Conservation (phyloP, 352 stramenopile genomes). For the Aphanomyces invadans region DNA sequence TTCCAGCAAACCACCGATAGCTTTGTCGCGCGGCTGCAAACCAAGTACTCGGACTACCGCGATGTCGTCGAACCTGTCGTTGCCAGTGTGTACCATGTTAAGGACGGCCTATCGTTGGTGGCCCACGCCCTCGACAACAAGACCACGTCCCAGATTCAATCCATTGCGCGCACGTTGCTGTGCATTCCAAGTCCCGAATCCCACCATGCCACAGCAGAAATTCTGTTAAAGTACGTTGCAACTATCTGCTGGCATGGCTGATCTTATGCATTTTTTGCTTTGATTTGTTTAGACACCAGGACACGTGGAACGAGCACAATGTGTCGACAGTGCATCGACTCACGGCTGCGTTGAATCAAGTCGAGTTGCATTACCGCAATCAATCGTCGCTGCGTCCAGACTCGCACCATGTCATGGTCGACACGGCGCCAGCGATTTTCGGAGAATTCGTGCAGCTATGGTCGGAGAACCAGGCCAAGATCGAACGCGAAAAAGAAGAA, state of each 20-base stretch:
- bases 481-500: constrained; percentile 62
- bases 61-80: constrained; percentile 80
- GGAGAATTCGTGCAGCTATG: constrained; percentile 78
- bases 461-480: constrained; percentile 70
- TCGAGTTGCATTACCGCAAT: constrained; percentile 25
- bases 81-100: constrained; percentile 69
- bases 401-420: constrained; percentile 28
- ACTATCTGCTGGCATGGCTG: neutral
- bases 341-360: constrained; percentile 17
- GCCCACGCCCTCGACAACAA: constrained; percentile 20
- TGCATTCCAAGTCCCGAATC: constrained; percentile 6
- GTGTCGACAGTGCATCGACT: constrained; percentile 49
- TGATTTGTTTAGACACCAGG: neutral
- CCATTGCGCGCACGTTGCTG: constrained; percentile 16
- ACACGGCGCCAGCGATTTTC: constrained; percentile 66
- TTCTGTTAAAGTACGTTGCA: constrained; percentile 9
- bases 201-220: neutral
- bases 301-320: constrained; percentile 23
- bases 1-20: constrained; percentile 84
- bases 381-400: constrained; percentile 25
- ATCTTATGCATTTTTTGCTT: too few species aligned
- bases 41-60: constrained; percentile 68
- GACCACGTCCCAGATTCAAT: constrained; percentile 12
- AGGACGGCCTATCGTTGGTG: constrained; percentile 77
- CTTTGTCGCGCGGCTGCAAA: constrained; percentile 53